These are phyloP conservation scores for Yamadazyma nakazawae DNA, from an alignment of 805 yeast genomes.

Conservation along the genomic window DNA sequence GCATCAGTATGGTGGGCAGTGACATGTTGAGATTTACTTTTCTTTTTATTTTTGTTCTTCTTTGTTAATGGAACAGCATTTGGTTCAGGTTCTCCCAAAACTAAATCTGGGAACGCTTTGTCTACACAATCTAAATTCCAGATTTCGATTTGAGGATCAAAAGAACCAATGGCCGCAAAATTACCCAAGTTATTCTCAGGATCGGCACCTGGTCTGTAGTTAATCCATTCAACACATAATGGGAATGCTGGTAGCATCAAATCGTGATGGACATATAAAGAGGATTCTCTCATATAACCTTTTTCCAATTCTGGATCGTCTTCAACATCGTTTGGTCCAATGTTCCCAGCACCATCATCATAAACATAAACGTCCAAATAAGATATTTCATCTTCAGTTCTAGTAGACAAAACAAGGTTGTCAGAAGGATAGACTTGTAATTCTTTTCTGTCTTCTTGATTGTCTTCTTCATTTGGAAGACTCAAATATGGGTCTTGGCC, in stretches of 20 bases:
- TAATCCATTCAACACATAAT: constrained; percentile 92
- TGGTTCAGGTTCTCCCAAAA: constrained; percentile 72
- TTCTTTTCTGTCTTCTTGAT: constrained; percentile 76
- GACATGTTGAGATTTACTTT: constrained; percentile 48
- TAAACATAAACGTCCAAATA: constrained; percentile 90
- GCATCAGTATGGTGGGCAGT: constrained; percentile 91
- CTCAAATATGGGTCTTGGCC: constrained; percentile 61
- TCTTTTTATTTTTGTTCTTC: constrained; percentile 50
- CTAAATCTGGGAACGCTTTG: constrained; percentile 90
- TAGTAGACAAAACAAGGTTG: constrained; percentile 81
- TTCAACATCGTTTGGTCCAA: constrained; percentile 65
- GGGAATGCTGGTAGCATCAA: constrained; percentile 97
- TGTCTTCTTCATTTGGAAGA: constrained; percentile 61
- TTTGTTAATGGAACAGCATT: constrained; percentile 36
- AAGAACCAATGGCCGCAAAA: constrained; percentile 95
- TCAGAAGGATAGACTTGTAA: constrained; percentile 86
- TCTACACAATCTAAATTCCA: constrained; percentile 95
- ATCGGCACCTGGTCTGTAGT: constrained; percentile 56
- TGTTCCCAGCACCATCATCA: constrained; percentile 90
- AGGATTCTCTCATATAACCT: constrained; percentile 68
- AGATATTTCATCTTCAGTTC: constrained; percentile 95
- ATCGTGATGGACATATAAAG: constrained; percentile 92
- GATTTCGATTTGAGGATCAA: constrained; percentile 94
- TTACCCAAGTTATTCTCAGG: constrained; percentile 57
- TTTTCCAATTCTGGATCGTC: constrained; percentile 73